Base-by-base conservation (phyloP, 768 basidiomycete genomes). In the Leccinum obscurum region DNA sequence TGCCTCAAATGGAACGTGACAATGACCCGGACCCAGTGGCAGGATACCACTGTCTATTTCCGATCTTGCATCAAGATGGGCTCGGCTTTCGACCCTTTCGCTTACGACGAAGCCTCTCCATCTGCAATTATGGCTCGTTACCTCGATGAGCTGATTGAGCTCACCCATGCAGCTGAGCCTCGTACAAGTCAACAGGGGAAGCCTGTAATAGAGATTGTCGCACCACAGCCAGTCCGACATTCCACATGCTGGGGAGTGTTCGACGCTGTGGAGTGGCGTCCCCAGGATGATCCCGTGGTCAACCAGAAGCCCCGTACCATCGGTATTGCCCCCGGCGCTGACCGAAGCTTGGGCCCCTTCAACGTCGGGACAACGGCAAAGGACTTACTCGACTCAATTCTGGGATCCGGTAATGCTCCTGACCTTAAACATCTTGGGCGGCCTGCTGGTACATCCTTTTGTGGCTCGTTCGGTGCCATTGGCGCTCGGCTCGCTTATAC, bases 271-370 rank as follows among this genome's bases (percentile, higher is more conserved):
- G 68, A 68, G 58, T 74, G 73, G 74, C 73, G 68, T 49, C 74
- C 74, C 1, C 53, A 67, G 49, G 66, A 65, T 49, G 74, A 74
- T 48, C 74, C 74, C 15, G 61, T 74, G 17, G 50, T 74, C 48
- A 72, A 75, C 53, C 65, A 60, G 55, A 71, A 65, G 15, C 72
- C 63, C 3, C 65, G 68, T 24, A 63, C 55, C 35, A 59, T 70
- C 48, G 71, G 72, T 24, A 64, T 73, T 28, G 74, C 74, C 30
- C 73, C 73, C 10, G 72, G 74, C 6, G 52, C 65, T 6, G 65
- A 64, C 53, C 59, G 55, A 50, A 26, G 32, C 32, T 44, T 9
- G 6, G 39, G 20, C 39, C 39, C 52, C 24, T 34, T 48, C 34
- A 55, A 48, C 26, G 26, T 56, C 14, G 58, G 64, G 39, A 65